Conservation (phyloP, 2,329 filamentous ascomycete species). For the Exophiala spinifera region DNA sequence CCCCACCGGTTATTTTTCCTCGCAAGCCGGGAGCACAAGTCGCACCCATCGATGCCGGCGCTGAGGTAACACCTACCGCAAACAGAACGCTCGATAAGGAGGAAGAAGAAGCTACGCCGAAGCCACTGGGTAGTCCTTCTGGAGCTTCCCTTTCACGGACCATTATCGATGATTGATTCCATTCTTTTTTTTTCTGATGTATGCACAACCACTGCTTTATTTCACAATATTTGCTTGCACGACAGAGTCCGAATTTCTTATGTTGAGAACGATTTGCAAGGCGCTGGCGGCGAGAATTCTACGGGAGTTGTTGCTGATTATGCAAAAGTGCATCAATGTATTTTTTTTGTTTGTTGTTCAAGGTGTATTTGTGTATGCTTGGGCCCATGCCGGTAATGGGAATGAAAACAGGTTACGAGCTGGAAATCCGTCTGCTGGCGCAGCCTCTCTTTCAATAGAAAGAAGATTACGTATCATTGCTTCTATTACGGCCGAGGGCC, state of each 20-base stretch:
- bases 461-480: background rate
- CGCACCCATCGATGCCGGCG: slow-evolving; percentile 40
- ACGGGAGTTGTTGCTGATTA: slow-evolving; percentile 6
- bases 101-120: slow-evolving; percentile 25
- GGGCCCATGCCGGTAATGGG: background rate
- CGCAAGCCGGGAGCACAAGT: slow-evolving; percentile 41
- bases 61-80: slow-evolving; percentile 24
- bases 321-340: slow-evolving; percentile 2
- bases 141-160: slow-evolving; percentile 2
- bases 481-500: background rate
- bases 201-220: background rate
- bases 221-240: slow-evolving; percentile 18
- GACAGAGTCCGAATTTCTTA: slow-evolving; percentile 20
- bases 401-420: background rate
- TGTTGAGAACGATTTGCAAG: slow-evolving; percentile 23
- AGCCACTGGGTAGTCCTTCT: slow-evolving; percentile 16
- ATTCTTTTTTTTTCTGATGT: slow-evolving; percentile 9
- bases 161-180: slow-evolving; percentile 4
- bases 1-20: slow-evolving; percentile 52
- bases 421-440: background rate
- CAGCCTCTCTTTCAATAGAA: background rate
- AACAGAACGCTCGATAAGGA: slow-evolving; percentile 23
- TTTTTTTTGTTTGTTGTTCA: slow-evolving; percentile 8
- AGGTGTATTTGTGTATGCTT: background rate
- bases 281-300: slow-evolving; percentile 23